Conservation (phyloP, 352 stramenopile species). For the Pythium aphanidermatum region DNA sequence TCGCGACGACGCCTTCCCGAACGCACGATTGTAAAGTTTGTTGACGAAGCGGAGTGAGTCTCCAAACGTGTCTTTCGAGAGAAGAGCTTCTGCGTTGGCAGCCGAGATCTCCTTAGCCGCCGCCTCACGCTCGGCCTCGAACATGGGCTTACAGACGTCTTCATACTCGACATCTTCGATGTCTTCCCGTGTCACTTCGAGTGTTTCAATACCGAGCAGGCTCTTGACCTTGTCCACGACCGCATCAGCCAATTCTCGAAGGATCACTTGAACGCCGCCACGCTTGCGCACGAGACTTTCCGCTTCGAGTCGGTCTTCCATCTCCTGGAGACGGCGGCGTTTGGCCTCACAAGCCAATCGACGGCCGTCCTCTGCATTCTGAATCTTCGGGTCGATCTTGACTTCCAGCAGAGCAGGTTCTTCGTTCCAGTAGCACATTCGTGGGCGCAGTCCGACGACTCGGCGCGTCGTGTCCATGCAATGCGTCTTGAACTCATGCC, state of each 20-base stretch:
- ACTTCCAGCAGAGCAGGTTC: conserved; percentile 38
- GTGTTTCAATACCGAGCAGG: conserved; percentile 27
- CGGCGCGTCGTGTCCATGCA: conserved; percentile 64
- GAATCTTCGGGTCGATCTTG: conserved; percentile 11
- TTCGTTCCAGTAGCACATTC: conserved; percentile 42
- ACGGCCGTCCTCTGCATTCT: conserved; percentile 55
- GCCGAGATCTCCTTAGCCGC: conserved; percentile 18
- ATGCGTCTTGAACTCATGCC: conserved; percentile 40
- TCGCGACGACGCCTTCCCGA: conserved; percentile 63
- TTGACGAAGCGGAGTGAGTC: conserved; percentile 91
- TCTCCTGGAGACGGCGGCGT: conserved; percentile 35
- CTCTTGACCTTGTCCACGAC: conserved; percentile 21
- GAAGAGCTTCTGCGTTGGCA: conserved; percentile 40
- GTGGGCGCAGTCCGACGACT: conserved; percentile 31
- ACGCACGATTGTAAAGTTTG: conserved; percentile 86
- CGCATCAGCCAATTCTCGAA: conserved; percentile 2
- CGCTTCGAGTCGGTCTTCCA: conserved; percentile 14
- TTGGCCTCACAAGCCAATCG: conserved; percentile 62
- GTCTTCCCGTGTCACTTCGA: conserved; percentile 38
- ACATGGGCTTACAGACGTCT: conserved; percentile 44
- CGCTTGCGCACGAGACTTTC: conserved; percentile 18
- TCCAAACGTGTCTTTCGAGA: conserved; percentile 89
- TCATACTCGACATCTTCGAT: conserved; percentile 64
- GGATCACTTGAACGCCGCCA: conserved; percentile 9
- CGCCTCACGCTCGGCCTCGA: conserved; percentile 17